These are phyloP conservation scores for Hericium coralloides DNA, from an alignment of 768 basidiomycete species.

Conservation along the genomic window DNA sequence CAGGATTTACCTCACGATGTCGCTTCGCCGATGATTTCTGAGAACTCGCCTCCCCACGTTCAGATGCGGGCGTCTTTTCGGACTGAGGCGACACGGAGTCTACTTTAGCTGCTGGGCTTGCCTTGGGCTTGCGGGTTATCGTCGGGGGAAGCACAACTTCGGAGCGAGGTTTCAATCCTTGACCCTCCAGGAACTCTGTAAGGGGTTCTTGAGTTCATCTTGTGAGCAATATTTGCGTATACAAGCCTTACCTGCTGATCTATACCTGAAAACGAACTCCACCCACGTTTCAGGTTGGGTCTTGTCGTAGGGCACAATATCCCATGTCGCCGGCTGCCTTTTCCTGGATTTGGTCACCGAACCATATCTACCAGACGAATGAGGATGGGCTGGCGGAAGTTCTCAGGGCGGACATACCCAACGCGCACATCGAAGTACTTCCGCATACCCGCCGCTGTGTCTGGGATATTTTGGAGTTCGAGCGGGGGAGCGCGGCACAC, in stretches of 20 bases:
- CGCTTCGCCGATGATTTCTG: too few relatives aligned
- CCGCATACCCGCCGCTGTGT: neutral
- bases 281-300: slow-evolving; percentile 38
- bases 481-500: neutral
- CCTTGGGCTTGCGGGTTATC: too few relatives aligned
- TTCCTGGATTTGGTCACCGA: slow-evolving; percentile 16
- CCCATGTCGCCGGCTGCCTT: slow-evolving; percentile 46
- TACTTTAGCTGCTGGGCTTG: too few relatives aligned
- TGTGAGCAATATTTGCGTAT: neutral
- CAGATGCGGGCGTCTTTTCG: too few relatives aligned
- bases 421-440: neutral
- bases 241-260: slow-evolving; percentile 34
- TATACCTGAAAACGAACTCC: slow-evolving; percentile 61
- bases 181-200: neutral
- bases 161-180: neutral
- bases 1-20: too few relatives aligned
- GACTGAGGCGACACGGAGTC: too few relatives aligned
- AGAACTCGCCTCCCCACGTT: too few relatives aligned
- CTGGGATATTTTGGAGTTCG: neutral
- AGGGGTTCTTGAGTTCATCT: neutral
- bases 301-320: slow-evolving; percentile 38
- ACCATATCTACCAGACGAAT: slow-evolving; percentile 40
- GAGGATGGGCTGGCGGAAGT: neutral
- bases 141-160: too few relatives aligned
- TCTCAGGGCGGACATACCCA: neutral